Conservation (phyloP, 1,139 yeast species). For the Saccharomyces uvarum region DNA sequence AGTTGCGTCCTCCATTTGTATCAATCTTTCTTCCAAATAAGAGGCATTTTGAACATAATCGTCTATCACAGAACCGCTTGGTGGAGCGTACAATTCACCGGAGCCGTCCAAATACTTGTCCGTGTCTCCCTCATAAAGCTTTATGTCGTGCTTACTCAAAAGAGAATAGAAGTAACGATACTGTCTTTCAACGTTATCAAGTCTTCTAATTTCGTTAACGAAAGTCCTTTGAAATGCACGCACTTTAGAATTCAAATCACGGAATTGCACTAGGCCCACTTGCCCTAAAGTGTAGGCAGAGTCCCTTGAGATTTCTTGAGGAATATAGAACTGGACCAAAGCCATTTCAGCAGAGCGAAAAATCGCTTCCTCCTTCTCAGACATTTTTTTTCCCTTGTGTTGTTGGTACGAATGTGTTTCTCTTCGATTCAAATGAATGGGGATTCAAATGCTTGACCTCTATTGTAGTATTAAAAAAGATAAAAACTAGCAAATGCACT, state of each 20-base stretch:
- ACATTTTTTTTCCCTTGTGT: not conserved
- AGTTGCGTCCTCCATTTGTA: slow-evolving; percentile 49
- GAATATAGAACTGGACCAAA: slow-evolving; percentile 80
- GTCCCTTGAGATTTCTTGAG: slow-evolving; percentile 86
- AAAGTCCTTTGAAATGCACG: slow-evolving; percentile 83
- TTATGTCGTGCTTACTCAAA: slow-evolving; percentile 44
- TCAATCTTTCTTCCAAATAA: slow-evolving; percentile 50
- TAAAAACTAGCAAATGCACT: not conserved
- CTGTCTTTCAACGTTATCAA: slow-evolving; percentile 60
- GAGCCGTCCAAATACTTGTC: slow-evolving; percentile 7
- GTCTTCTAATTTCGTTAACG: slow-evolving; percentile 67
- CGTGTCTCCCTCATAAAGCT: slow-evolving; percentile 37
- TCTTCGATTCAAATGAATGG: not conserved
- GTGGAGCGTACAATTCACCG: slow-evolving; percentile 15
- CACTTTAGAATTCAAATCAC: slow-evolving; percentile 75
- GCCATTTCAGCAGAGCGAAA: slow-evolving; percentile 94
- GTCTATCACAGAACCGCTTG: slow-evolving; percentile 65
- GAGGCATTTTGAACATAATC: slow-evolving; percentile 63
- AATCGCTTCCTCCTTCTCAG: slow-evolving; percentile 51
- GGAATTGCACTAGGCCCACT: slow-evolving; percentile 76
- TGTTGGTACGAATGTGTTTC: not conserved
- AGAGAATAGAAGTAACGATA: slow-evolving; percentile 38
- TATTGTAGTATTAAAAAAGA: not conserved
- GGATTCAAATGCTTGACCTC: not conserved
- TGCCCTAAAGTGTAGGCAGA: slow-evolving; percentile 77